phyloP scores from a whole-genome alignment of 1,284 basidiomycete genomes.

The Cryptococcus depauperatus region DNA sequence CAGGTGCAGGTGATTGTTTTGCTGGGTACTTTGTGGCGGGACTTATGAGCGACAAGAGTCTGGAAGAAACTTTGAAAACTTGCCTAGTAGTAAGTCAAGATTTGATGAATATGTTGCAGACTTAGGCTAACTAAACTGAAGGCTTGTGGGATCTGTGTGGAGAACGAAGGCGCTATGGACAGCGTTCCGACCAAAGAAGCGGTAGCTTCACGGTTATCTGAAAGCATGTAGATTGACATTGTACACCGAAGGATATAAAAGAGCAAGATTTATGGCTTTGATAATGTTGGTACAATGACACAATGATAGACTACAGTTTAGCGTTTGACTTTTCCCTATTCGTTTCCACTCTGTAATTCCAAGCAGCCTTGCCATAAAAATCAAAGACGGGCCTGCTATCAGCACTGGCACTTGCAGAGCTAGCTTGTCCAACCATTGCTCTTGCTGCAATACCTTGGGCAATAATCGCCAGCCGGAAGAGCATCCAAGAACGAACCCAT shows the following conservation, averaged over 20 bases:
- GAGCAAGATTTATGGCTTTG: not conserved
- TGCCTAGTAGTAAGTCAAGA: constrained; percentile 30
- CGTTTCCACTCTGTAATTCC: constrained; percentile 50
- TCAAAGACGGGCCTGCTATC: constrained; percentile 56
- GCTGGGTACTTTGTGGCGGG: constrained; percentile 43
- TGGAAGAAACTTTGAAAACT: constrained; percentile 26
- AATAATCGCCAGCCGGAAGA: constrained; percentile 67
- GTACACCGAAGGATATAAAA: not conserved
- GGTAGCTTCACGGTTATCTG: constrained; percentile 4
- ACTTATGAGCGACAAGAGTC: constrained; percentile 28
- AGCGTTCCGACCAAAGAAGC: constrained; percentile 16
- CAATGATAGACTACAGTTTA: constrained; percentile 32
- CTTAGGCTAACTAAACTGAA: constrained; percentile 4
- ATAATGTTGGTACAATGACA: not conserved
- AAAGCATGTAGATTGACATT: not conserved
- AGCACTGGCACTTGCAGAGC: constrained; percentile 60
- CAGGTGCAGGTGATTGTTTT: constrained; percentile 46
- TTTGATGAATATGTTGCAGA: not conserved
- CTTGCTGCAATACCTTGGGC: constrained; percentile 89
- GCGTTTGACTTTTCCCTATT: constrained; percentile 47
- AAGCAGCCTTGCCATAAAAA: constrained; percentile 58
- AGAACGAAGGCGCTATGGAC: constrained; percentile 39
- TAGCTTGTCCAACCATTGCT: constrained; percentile 73
- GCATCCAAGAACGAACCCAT: constrained; percentile 29
- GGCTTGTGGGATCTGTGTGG: constrained; percentile 42